phyloP scores from a whole-genome alignment of 306 rosid species.

The Gynostemma pentaphyllum region DNA sequence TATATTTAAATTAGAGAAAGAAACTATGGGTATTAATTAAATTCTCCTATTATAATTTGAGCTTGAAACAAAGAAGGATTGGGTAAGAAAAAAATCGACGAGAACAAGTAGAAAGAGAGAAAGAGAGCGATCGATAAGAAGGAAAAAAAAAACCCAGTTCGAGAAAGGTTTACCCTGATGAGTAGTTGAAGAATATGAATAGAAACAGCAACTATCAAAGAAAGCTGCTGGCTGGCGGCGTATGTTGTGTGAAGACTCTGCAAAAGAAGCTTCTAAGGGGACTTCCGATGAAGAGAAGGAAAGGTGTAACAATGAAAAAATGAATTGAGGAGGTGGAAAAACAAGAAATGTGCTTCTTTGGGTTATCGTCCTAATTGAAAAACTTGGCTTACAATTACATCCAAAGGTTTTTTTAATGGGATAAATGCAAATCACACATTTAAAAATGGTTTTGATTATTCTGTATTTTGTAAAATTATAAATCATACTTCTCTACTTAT shows the following conservation, averaged over 20 bases:
- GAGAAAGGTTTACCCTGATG: neutral
- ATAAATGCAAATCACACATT: no score
- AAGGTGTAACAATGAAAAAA: neutral
- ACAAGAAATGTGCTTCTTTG: neutral
- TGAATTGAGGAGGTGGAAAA: constrained; percentile 6
- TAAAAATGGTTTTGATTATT: no score
- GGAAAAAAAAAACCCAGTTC: no score
- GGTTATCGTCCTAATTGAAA: constrained; percentile 3
- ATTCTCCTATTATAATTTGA: neutral
- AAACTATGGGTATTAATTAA: neutral
- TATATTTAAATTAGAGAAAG: neutral
- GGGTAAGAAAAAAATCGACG: no score
- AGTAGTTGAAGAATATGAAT: neutral
- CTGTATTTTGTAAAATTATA: no score
- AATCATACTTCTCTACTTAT: no score
- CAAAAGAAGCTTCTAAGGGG: neutral
- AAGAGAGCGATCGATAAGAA: no score
- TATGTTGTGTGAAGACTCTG: neutral
- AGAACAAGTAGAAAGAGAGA: neutral
- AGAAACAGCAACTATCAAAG: neutral
- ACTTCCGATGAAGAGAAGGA: neutral
- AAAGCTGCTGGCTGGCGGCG: neutral
- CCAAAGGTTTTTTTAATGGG: no score
- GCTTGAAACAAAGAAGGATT: neutral
- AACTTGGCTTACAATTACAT: no score